Evolutionary conservation across 2,329 filamentous ascomycete species (phyloP), one percentile per base, ranked within the genome.

Genomic region (Diaporthe ampelina): DNA sequence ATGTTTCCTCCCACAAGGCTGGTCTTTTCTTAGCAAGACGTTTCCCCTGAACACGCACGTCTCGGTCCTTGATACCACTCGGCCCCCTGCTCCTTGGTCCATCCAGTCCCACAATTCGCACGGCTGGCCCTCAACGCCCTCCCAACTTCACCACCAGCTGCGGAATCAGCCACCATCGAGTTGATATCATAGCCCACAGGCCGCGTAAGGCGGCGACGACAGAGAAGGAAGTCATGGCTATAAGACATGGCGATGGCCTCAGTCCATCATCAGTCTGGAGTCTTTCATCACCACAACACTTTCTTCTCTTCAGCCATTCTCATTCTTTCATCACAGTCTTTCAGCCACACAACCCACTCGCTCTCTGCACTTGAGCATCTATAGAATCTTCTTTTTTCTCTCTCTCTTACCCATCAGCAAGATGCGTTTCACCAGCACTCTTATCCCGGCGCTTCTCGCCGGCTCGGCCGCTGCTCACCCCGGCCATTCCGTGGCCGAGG

Each of bases 161-260:
- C 58, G 58, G 37, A 43, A 45, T 29, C 37, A 58, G 52, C 35
- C 40, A 48, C 52, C 1, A 48, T 48, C 15, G 24, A 48, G 37
- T 70, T 56, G 68, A 43, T 48, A 70, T 70, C 29, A 48, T 58
- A 58, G 68, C 26, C 68, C 68, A 70, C 68, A 45, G 68, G 68
- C 48, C 68, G 68, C 68, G 68, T 70, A 58, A 70, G 21, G 54
- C 37, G 52, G 37, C 48, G 52, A 45, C 43, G 40, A 50, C 29
- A 21, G n/a, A 13, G 8, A 13, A 45, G 26, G 58, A 29, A 37
- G 26, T 48, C 68, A 58, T 58, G 26, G 45, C 35, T 58, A 35
- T 70, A 58, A 58, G 56, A 70, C 35, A 58, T 58, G 7, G 26
- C 43, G 43, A 70, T 48, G 54, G 29, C 32, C 50, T 69, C 65